Conservation (phyloP, 1,284 basidiomycete species). For the Heterobasidion annosum region DNA sequence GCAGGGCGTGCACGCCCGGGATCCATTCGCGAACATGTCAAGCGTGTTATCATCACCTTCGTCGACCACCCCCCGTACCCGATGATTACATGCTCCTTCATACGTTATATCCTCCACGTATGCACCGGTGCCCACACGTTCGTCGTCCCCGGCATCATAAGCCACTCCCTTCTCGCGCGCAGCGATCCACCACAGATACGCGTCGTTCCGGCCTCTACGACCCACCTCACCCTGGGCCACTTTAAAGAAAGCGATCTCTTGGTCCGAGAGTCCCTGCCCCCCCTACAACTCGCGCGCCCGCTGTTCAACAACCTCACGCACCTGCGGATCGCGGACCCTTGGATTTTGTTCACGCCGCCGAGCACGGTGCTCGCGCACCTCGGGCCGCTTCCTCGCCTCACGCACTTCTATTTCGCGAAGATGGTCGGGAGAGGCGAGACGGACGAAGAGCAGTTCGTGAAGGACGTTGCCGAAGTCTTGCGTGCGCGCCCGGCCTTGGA, state of each 20-base stretch:
- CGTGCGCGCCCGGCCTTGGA: conserved; percentile 17
- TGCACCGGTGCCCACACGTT: too few species aligned
- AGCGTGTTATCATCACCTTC: conserved; percentile 19
- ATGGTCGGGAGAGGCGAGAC: conserved; percentile 29
- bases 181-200: too few species aligned
- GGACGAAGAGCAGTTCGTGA: conserved; percentile 29
- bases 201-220: too few species aligned
- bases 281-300: not conserved
- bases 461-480: conserved; percentile 25
- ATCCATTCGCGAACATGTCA: conserved; percentile 23
- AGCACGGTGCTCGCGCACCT: conserved; percentile 23
- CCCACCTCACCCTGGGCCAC: too few species aligned
- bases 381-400: conserved; percentile 23
- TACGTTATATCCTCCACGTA: too few species aligned
- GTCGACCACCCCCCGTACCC: too few species aligned
- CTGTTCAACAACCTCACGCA: conserved; percentile 19
- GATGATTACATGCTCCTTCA: too few species aligned
- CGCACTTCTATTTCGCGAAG: conserved; percentile 32
- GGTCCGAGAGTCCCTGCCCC: too few species aligned
- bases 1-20: conserved; percentile 15
- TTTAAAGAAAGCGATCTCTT: too few species aligned
- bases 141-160: too few species aligned
- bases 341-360: conserved; percentile 27
- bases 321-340: conserved; percentile 30
- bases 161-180: too few species aligned